Conservation (phyloP, 2,329 filamentous ascomycete species). For the Fusarium ramigenum region DNA sequence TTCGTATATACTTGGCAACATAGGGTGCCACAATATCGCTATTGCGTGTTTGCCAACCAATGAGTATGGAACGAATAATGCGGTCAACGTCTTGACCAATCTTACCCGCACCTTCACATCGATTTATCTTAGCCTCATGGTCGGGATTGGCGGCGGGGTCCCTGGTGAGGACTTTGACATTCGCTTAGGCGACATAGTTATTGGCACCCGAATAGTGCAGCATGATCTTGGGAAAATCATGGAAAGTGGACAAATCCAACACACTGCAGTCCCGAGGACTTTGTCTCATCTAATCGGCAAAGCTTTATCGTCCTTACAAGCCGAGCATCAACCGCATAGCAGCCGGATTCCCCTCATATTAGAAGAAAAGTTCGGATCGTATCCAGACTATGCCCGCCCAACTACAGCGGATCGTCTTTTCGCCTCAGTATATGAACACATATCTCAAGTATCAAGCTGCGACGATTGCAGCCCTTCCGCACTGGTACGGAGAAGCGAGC, state of each 20-base stretch:
- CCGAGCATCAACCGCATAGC: background rate
- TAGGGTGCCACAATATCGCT: background rate
- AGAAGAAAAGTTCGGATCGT: accelerated
- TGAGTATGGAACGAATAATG: background rate
- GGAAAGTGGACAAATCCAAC: background rate
- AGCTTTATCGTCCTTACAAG: background rate
- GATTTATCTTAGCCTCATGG: background rate
- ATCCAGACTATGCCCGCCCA: background rate
- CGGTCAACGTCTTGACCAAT: background rate
- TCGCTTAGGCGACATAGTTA: background rate
- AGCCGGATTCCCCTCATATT: accelerated
- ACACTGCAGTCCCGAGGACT: background rate
- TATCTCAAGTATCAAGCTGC: accelerated
- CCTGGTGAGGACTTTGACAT: accelerated
- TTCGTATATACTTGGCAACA: background rate
- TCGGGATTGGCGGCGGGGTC: background rate
- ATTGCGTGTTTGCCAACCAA: background rate
- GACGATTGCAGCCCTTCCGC: background rate
- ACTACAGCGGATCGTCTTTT: background rate
- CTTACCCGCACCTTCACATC: background rate
- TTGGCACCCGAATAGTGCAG: background rate
- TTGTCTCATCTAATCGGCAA: accelerated
- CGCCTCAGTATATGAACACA: accelerated
- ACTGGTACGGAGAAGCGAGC: accelerated
- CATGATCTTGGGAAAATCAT: background rate